Percentiles rank a stretch among this genome's conserved stretches.
phyloP scores from a whole-genome alignment of 306 rosid genomes.

The Parietaria judaica region DNA sequence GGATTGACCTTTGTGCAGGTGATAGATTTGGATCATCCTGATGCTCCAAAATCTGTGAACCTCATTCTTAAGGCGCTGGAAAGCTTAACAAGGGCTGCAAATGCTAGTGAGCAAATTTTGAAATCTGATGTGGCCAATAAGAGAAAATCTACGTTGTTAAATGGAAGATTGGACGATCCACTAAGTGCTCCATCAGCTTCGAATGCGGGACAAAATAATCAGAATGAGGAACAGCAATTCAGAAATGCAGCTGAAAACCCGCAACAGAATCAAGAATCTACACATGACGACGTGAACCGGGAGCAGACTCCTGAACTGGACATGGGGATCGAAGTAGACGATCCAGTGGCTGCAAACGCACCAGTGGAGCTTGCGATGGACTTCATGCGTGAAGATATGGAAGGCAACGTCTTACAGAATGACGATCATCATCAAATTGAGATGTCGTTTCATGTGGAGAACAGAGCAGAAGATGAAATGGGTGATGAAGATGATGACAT shows the following conservation, averaged over 20 bases:
- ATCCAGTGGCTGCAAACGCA: conserved; percentile 45
- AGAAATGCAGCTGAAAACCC: conserved; percentile 41
- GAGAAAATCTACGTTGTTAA: conserved; percentile 53
- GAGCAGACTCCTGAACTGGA: conserved; percentile 57
- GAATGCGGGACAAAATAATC: conserved; percentile 38
- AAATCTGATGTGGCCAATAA: conserved; percentile 67
- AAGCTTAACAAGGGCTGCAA: conserved; percentile 91
- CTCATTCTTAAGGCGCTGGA: conserved; percentile 83
- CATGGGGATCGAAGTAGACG: conserved; percentile 71
- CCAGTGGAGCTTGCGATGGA: conserved; percentile 78
- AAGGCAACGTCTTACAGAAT: conserved; percentile 62
- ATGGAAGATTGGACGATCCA: conserved; percentile 62
- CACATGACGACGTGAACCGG: conserved; percentile 36
- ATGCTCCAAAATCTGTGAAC: conserved; percentile 85
- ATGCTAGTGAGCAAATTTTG: conserved; percentile 74
- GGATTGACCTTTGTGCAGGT: conserved; percentile 18
- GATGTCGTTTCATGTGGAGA: conserved; percentile 81
- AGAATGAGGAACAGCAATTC: conserved; percentile 43
- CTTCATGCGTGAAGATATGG: conserved; percentile 84
- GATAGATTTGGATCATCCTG: conserved; percentile 97
- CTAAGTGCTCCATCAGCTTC: conserved; percentile 44
- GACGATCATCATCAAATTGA: conserved; percentile 53
- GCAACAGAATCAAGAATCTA: conserved; percentile 43
- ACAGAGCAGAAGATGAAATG: conserved; percentile 87
- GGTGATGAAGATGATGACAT: conserved; percentile 96